A percentile compares a stretch with the other conserved stretches of the same genome.
These are phyloP conservation scores for Vigna radiata DNA, from an alignment of 306 rosid genomes.

Conservation along the genomic window DNA sequence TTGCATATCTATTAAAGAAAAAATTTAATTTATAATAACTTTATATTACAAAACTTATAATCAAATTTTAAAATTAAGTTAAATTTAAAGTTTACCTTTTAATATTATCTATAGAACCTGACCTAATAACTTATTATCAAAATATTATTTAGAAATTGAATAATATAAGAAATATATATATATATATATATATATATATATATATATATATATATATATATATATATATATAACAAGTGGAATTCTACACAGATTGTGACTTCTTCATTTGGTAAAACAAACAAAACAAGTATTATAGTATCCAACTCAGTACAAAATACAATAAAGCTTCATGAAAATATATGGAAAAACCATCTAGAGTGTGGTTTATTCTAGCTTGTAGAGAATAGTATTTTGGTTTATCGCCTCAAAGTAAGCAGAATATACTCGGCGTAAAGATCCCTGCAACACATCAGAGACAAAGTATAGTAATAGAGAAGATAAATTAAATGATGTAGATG, in stretches of 20 bases:
- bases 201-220: neutral
- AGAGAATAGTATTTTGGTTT: conserved; percentile 43
- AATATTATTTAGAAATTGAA: neutral
- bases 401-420: conserved; percentile 82
- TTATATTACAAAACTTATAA: too few species aligned
- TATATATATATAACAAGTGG: neutral
- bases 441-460: conserved; percentile 67
- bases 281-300: neutral
- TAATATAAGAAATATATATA: neutral
- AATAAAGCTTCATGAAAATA: conserved; percentile 26
- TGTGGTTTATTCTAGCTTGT: conserved; percentile 46
- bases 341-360: conserved; percentile 19
- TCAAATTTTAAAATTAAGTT: too few species aligned
- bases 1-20: too few species aligned
- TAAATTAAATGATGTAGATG: conserved; percentile 13
- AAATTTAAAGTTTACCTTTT: too few species aligned
- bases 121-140: neutral
- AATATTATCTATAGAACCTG: too few species aligned
- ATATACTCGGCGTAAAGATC: conserved; percentile 94
- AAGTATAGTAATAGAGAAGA: neutral
- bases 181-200: neutral
- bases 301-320: conserved; percentile 39
- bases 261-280: neutral
- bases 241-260: conserved; percentile 22
- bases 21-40: too few species aligned